Percentiles rank a stretch among this genome's conserved stretches.
These are phyloP conservation scores for Arthroderma sp. DNA, from an alignment of 2,329 filamentous ascomycete genomes.

Conservation along the genomic window DNA sequence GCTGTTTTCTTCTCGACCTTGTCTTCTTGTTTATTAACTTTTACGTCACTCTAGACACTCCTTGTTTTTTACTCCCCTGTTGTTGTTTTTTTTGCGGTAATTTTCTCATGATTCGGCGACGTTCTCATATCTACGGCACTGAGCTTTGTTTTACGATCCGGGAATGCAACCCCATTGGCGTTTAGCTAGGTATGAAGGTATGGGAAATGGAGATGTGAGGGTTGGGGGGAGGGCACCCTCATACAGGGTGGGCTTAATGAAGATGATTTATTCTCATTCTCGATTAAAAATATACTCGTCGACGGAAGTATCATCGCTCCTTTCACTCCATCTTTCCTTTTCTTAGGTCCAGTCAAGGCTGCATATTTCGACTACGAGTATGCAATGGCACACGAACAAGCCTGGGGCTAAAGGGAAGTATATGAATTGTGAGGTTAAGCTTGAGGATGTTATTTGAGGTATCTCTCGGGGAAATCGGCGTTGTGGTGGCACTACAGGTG, in stretches of 20 bases:
- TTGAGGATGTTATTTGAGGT: too few relatives aligned
- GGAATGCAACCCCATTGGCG: background rate
- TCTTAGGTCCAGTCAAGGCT: too few relatives aligned
- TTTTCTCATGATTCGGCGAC: background rate
- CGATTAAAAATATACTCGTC: background rate
- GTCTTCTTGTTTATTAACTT: constrained; percentile 5
- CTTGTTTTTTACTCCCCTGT: background rate
- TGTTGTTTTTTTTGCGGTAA: background rate
- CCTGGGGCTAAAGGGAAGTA: too few relatives aligned
- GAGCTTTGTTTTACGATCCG: background rate
- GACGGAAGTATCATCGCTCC: background rate
- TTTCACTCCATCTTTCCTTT: background rate
- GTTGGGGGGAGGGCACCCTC: background rate
- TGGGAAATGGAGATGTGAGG: background rate
- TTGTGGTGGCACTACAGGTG: too few relatives aligned
- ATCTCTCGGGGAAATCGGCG: too few relatives aligned
- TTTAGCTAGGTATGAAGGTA: constrained; percentile 5
- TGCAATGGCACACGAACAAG: too few relatives aligned
- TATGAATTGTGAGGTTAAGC: too few relatives aligned
- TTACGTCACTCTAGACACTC: constrained; percentile 1
- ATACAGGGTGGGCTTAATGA: constrained; percentile 1
- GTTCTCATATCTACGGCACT: background rate
- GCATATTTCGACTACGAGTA: too few relatives aligned
- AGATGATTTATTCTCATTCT: background rate
- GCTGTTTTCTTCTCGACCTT: background rate